Conservation (phyloP, 2,329 filamentous ascomycete genomes). For the Aspergillus terreus region DNA sequence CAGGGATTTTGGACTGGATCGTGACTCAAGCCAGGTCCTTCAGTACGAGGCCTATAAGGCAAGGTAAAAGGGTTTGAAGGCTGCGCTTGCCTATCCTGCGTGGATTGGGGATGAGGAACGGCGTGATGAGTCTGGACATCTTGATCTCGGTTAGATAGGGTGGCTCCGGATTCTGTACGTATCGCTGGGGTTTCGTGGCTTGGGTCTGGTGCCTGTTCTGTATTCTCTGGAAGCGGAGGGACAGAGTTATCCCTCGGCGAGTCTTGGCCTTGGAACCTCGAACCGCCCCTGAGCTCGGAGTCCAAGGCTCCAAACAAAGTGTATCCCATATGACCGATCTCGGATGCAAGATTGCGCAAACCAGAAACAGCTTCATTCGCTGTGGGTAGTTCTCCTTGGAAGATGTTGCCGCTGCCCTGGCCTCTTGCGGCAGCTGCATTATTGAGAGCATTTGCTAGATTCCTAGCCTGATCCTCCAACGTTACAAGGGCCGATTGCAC, state of each 20-base stretch:
- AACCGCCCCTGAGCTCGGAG: constrained; percentile 26
- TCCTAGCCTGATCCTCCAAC: constrained; percentile 36
- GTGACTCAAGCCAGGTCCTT: no score
- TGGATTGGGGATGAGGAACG: neutral
- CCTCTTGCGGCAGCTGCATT: constrained; percentile 33
- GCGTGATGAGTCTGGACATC: neutral
- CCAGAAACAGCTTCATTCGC: constrained; percentile 35
- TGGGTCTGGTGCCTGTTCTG: neutral
- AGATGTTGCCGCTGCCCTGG: constrained; percentile 33
- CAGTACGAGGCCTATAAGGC: neutral
- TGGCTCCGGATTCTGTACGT: neutral
- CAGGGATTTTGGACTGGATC: no score
- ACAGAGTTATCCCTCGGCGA: constrained; percentile 5
- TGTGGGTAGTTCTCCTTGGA: constrained; percentile 33
- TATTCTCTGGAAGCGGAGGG: neutral
- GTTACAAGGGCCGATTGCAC: constrained; percentile 33
- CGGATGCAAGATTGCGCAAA: constrained; percentile 39
- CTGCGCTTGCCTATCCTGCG: neutral
- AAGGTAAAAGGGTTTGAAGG: neutral
- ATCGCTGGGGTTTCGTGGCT: neutral
- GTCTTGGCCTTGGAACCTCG: constrained; percentile 7
- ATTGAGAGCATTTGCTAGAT: constrained; percentile 33
- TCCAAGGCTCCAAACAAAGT: constrained; percentile 38
- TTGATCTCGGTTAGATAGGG: neutral
- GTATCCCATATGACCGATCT: constrained; percentile 37